A percentile compares a stretch with the other conserved stretches of the same genome.
phyloP scores from a whole-genome alignment of 164 flowering plant genomes.

The Cinnamomum chago region DNA sequence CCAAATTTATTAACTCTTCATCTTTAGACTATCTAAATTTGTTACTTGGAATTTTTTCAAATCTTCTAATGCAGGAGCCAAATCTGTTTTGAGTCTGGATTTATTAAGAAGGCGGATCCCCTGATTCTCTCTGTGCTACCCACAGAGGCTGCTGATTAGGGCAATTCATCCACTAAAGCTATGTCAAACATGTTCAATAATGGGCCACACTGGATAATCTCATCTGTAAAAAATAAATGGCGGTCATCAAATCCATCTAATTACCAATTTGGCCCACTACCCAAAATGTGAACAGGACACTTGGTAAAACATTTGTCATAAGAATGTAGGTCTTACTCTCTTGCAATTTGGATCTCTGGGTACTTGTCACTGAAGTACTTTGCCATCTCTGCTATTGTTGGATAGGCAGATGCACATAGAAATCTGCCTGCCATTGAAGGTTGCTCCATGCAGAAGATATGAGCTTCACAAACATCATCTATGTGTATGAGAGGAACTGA shows the following conservation, averaged over 20 bases:
- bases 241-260: too few species aligned
- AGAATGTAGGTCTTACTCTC: constrained; percentile 17
- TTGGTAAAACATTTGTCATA: background rate
- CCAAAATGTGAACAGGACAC: background rate
- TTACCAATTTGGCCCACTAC: too few species aligned
- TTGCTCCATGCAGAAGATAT: constrained; percentile 43
- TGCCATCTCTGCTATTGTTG: constrained; percentile 15
- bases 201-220: background rate
- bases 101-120: too few species aligned
- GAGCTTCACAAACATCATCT: constrained; percentile 50
- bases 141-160: too few species aligned
- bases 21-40: too few species aligned
- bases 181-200: background rate
- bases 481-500: constrained; percentile 45
- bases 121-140: too few species aligned
- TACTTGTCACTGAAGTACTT: constrained; percentile 1
- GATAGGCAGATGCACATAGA: constrained; percentile 20
- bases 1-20: too few species aligned
- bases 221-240: too few species aligned
- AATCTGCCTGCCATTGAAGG: constrained; percentile 29
- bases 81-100: too few species aligned
- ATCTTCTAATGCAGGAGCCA: too few species aligned
- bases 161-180: background rate
- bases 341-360: constrained; percentile 8
- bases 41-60: too few species aligned